Evolutionary conservation across 1,284 basidiomycete species (phyloP).

Genomic region (Tetrapyrgos nigripes): DNA sequence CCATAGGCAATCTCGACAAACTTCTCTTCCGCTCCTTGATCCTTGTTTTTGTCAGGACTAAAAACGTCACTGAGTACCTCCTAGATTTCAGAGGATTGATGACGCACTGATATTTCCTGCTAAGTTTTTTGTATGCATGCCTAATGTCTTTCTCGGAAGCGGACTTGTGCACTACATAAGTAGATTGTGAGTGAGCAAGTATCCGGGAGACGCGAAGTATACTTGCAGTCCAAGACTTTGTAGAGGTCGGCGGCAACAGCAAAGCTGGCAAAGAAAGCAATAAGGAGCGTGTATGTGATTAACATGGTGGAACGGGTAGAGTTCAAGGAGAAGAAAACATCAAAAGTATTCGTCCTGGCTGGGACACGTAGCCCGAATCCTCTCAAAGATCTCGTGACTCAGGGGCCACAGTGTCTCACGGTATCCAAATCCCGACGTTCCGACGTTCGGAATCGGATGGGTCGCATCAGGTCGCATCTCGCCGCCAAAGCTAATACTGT

Average conservation of each 20-base stretch:
- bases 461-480: too few relatives aligned
- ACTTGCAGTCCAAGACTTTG: constrained; percentile 77
- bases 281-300: constrained; percentile 39
- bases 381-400: too few relatives aligned
- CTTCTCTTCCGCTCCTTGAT: constrained; percentile 79
- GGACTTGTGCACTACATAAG: constrained; percentile 69
- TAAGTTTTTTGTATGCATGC: constrained; percentile 90
- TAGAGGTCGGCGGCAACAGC: constrained; percentile 75
- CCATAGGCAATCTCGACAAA: constrained; percentile 92
- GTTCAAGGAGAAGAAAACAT: background rate
- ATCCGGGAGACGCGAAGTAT: constrained; percentile 25
- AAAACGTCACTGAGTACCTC: background rate
- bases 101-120: constrained; percentile 78
- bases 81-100: background rate
- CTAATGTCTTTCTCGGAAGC: constrained; percentile 90
- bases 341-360: too few relatives aligned
- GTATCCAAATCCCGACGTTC: too few relatives aligned
- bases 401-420: too few relatives aligned
- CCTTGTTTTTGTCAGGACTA: constrained; percentile 90
- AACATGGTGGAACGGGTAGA: constrained; percentile 21
- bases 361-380: too few relatives aligned
- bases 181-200: constrained; percentile 31
- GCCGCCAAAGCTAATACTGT: too few relatives aligned
- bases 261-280: constrained; percentile 53
- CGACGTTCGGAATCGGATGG: too few relatives aligned